These are phyloP conservation scores for Arxiozyma slooffiae DNA, from an alignment of 1,139 yeast species.

Conservation along the genomic window DNA sequence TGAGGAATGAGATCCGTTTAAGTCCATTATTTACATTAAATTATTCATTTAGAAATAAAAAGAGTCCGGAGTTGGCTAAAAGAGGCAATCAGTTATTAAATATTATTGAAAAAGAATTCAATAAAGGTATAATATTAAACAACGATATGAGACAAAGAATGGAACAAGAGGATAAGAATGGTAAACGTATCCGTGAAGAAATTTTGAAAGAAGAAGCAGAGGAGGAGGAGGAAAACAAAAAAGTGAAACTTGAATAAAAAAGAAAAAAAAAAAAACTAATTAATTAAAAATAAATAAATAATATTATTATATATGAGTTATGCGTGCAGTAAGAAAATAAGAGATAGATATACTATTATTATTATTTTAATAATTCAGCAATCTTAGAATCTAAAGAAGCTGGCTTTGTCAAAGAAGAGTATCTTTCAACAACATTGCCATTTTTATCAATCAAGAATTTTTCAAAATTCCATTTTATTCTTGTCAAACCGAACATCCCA, in stretches of 20 bases:
- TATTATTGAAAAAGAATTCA: constrained; percentile 52
- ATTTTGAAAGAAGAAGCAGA: constrained; percentile 12
- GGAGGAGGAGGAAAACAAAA: constrained; percentile 11
- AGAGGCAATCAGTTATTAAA: constrained; percentile 57
- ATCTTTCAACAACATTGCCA: constrained; percentile 68
- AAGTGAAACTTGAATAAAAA: constrained; percentile 11
- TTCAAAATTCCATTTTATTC: constrained; percentile 93
- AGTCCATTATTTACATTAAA: constrained; percentile 58
- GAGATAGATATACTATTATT: background rate
- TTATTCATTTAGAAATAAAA: constrained; percentile 58
- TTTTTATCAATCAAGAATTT: constrained; percentile 67
- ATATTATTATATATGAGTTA: background rate
- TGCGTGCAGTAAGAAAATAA: background rate
- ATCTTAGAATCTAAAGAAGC: constrained; percentile 42
- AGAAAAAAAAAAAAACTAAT: no score
- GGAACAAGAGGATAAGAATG: constrained; percentile 23
- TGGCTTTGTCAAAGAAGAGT: constrained; percentile 63
- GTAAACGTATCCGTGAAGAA: constrained; percentile 21
- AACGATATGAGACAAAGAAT: constrained; percentile 23
- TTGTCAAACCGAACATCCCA: constrained; percentile 66
- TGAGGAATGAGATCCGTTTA: constrained; percentile 48
- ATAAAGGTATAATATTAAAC: constrained; percentile 18
- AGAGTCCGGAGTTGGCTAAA: constrained; percentile 52
- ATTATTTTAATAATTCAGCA: constrained; percentile 35
- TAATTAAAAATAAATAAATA: background rate